A percentile compares a stretch with the other conserved stretches of the same genome.
Conservation (phyloP, 1,284 basidiomycete species). For the Marasmius sp. region DNA sequence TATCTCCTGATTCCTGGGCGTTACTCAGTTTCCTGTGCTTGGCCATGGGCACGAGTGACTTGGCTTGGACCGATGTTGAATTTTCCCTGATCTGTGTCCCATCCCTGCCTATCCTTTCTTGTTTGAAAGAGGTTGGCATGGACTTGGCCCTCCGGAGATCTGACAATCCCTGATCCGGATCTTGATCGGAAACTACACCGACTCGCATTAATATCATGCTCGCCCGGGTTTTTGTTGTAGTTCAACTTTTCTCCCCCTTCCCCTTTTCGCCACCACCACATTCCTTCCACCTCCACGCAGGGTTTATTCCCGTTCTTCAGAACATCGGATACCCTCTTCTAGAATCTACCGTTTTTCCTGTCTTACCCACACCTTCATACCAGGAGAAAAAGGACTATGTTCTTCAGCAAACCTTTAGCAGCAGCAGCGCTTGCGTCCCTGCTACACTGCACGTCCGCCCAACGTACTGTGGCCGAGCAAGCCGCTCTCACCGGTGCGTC, state of each 20-base stretch:
- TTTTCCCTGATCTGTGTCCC: too few relatives aligned
- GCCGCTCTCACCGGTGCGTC: neutral
- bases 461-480: neutral
- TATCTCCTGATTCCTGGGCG: too few relatives aligned
- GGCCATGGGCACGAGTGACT: too few relatives aligned
- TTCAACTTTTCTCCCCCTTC: neutral
- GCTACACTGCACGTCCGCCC: neutral
- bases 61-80: too few relatives aligned
- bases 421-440: neutral
- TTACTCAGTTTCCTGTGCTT: too few relatives aligned
- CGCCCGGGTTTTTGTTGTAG: neutral
- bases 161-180: too few relatives aligned
- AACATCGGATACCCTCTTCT: neutral
- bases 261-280: neutral
- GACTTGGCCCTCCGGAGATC: neutral
- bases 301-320: neutral
- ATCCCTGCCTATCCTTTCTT: too few relatives aligned
- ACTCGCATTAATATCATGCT: too few relatives aligned
- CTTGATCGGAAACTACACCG: too few relatives aligned
- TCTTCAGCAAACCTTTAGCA: neutral
- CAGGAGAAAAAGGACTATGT: neutral
- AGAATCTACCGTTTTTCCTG: neutral
- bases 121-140: neutral
- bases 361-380: neutral
- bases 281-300: neutral